Evolutionary conservation across 208 protist species (phyloP).

Genomic region (Novymonas esmeraldas): DNA sequence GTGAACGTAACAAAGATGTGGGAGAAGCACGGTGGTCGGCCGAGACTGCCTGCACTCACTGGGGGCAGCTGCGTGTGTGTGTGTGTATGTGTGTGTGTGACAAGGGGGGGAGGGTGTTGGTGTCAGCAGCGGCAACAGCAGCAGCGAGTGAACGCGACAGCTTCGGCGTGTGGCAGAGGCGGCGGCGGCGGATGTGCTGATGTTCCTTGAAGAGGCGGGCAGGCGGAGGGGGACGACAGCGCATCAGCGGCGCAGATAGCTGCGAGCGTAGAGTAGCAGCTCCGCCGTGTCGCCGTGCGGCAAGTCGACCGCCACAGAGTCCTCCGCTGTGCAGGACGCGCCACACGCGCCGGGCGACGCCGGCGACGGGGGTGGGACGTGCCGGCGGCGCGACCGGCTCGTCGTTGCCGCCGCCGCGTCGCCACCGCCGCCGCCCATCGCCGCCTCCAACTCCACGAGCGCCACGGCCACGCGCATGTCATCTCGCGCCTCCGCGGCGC

Average conservation of each 20-base stretch:
- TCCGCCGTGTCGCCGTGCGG: background rate
- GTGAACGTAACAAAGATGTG: background rate
- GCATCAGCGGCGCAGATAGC: background rate
- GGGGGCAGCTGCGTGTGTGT: background rate
- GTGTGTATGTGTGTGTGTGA: background rate
- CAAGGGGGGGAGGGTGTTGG: background rate
- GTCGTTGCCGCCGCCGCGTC: too few species aligned
- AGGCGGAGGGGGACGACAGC: too few species aligned
- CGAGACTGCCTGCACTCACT: background rate
- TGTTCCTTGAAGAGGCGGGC: too few species aligned
- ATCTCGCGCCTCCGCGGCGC: background rate
- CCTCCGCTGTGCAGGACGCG: background rate
- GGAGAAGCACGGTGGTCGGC: background rate
- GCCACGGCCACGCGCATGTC: constrained; percentile 7
- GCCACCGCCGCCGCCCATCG: background rate
- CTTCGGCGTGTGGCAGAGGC: too few species aligned
- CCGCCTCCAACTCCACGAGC: constrained; percentile 11
- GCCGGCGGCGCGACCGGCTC: background rate
- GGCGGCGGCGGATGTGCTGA: too few species aligned
- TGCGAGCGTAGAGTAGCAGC: background rate
- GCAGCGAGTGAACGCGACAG: too few species aligned
- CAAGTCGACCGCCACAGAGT: background rate
- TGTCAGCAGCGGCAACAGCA: too few species aligned
- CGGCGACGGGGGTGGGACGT: background rate
- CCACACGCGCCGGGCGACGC: background rate